Evolutionary conservation across 2,329 filamentous ascomycete species (phyloP).

Genomic region (Colletotrichum agaves): DNA sequence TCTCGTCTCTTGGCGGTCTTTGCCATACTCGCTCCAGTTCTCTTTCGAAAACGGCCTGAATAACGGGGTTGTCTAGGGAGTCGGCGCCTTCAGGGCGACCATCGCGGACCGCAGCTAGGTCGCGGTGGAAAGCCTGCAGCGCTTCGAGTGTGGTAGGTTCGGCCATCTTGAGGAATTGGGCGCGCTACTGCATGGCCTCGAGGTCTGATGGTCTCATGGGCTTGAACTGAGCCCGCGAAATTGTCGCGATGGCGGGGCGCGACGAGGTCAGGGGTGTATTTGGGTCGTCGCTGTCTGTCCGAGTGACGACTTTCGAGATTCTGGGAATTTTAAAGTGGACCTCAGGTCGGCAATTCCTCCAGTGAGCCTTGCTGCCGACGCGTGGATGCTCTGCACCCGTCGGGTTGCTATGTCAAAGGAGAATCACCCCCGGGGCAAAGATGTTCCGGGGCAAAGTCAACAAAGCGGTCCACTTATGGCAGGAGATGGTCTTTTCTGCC

Average conservation of each 20-base stretch:
- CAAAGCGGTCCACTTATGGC: background rate
- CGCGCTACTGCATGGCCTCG: constrained; percentile 58
- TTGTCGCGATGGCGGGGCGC: constrained; percentile 30
- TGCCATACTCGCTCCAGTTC: constrained; percentile 79
- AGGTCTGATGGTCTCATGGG: constrained; percentile 30
- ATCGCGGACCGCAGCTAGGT: constrained; percentile 81
- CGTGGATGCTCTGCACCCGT: background rate
- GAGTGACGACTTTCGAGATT: constrained; percentile 33
- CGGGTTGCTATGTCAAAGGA: constrained; percentile 15
- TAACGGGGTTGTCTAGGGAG: constrained; percentile 75
- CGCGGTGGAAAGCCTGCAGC: constrained; percentile 86
- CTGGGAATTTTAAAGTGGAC: constrained; percentile 38
- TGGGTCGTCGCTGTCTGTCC: constrained; percentile 18
- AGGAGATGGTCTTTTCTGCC: constrained; percentile 21
- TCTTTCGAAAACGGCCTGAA: constrained; percentile 76
- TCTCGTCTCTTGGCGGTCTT: constrained; percentile 78
- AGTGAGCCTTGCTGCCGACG: constrained; percentile 12
- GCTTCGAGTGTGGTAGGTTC: constrained; percentile 78
- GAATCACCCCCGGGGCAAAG: background rate
- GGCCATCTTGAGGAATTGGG: constrained; percentile 68
- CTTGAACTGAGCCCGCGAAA: constrained; percentile 27
- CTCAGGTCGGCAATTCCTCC: background rate
- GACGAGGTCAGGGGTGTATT: constrained; percentile 7
- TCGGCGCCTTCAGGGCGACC: constrained; percentile 70
- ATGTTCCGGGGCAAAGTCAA: constrained; percentile 35